These are phyloP conservation scores for Scedosporium aurantiacum DNA, from an alignment of 2,329 filamentous ascomycete species.

Conservation along the genomic window DNA sequence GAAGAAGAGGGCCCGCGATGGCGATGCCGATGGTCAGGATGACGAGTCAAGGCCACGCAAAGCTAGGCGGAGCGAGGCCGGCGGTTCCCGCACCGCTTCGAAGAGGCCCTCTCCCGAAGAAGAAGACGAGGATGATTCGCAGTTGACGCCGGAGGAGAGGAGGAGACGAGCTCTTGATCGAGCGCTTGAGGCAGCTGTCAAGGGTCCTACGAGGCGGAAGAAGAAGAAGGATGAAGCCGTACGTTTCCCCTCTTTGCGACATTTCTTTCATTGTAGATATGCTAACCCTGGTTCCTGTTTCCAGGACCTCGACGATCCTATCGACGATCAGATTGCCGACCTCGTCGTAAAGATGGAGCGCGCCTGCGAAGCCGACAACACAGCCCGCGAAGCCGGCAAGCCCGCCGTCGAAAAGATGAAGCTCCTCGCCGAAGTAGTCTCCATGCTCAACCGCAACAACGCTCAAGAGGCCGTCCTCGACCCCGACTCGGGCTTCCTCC, in stretches of 20 bases:
- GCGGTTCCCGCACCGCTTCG: slow-evolving; percentile 31
- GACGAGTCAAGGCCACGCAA: slow-evolving; percentile 35
- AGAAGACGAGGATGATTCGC: slow-evolving; percentile 71
- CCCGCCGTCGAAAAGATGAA: slow-evolving; percentile 89
- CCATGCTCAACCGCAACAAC: slow-evolving; percentile 79
- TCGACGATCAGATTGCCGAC: slow-evolving; percentile 79
- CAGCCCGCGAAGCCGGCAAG: slow-evolving; percentile 64
- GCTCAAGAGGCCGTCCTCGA: slow-evolving; percentile 78
- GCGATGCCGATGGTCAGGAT: slow-evolving; percentile 39
- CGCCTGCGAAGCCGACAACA: slow-evolving; percentile 77
- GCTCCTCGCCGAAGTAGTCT: slow-evolving; percentile 81
- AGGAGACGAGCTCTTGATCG: slow-evolving; percentile 74
- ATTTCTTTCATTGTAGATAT: neutral
- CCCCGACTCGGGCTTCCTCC: slow-evolving; percentile 87
- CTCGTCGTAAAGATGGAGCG: slow-evolving; percentile 85
- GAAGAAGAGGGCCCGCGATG: slow-evolving; percentile 41
- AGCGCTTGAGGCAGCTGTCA: slow-evolving; percentile 79
- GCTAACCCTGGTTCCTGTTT: neutral
- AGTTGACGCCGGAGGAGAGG: slow-evolving; percentile 73
- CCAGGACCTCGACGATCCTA: slow-evolving; percentile 79
- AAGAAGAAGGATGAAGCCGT: slow-evolving; percentile 42
- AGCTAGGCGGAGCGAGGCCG: slow-evolving; percentile 34
- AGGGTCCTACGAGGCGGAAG: slow-evolving; percentile 64
- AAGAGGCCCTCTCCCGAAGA: slow-evolving; percentile 40
- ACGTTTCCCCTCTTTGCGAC: neutral